Conservation (phyloP, 371 early-diverging fungal species). For the Apophysomyces elegans region DNA sequence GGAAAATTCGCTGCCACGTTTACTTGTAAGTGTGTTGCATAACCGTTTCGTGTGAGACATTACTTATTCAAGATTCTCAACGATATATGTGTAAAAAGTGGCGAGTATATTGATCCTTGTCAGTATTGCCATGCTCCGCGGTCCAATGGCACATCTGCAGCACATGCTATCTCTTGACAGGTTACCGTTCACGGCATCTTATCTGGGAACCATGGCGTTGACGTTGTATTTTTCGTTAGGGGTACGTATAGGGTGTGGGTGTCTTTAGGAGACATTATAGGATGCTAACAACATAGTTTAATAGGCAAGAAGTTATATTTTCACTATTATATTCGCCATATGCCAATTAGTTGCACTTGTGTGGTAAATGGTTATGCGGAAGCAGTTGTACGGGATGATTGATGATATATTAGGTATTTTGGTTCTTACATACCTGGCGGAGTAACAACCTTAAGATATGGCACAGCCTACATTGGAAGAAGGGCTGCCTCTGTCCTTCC, state of each 20-base stretch:
- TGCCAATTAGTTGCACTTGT: slow-evolving; percentile 64
- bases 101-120: slow-evolving; percentile 51
- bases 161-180: slow-evolving; percentile 65
- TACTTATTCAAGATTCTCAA: not conserved
- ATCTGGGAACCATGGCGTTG: slow-evolving; percentile 64
- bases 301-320: slow-evolving; percentile 50
- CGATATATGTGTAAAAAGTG: slow-evolving; percentile 24
- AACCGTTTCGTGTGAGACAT: no score
- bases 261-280: not conserved
- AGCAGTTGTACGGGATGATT: not conserved
- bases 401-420: slow-evolving; percentile 39
- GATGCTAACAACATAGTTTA: not conserved
- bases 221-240: slow-evolving; percentile 63
- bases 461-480: slow-evolving; percentile 49
- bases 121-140: slow-evolving; percentile 67
- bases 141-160: slow-evolving; percentile 63
- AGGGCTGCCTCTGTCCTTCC: slow-evolving; percentile 52
- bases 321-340: slow-evolving; percentile 62
- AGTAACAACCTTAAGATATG: slow-evolving; percentile 51
- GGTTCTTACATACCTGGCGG: slow-evolving; percentile 62
- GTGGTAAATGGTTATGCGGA: slow-evolving; percentile 42
- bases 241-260: slow-evolving; percentile 40
- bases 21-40: slow-evolving; percentile 44
- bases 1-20: slow-evolving; percentile 69
- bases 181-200: slow-evolving; percentile 60